These are phyloP conservation scores for Tylopilus vinaceipallidus DNA, from an alignment of 768 basidiomycete species.

Conservation along the genomic window DNA sequence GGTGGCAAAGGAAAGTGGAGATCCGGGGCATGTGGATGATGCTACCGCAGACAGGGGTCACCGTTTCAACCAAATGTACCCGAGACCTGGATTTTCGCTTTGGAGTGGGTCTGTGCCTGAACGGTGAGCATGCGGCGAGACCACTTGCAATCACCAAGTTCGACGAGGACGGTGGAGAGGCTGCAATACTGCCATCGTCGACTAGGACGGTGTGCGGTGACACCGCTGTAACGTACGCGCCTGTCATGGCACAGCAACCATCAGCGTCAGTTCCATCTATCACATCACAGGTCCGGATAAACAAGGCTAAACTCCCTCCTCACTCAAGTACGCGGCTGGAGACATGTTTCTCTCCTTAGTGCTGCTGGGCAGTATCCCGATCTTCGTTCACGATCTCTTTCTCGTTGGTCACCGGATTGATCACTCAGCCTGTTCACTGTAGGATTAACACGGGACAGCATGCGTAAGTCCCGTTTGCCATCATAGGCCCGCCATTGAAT, in stretches of 20 bases:
- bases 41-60: too few species aligned
- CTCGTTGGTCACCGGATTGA: background rate
- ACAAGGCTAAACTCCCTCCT: slow-evolving; percentile 8
- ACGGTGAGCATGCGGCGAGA: too few species aligned
- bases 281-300: slow-evolving; percentile 7
- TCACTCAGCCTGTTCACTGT: background rate
- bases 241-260: background rate
- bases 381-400: slow-evolving; percentile 1
- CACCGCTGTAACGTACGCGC: too few species aligned
- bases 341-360: background rate
- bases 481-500: background rate
- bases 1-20: too few species aligned
- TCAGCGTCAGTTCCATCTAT: background rate
- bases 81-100: too few species aligned
- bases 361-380: slow-evolving; percentile 12
- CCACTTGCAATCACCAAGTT: too few species aligned
- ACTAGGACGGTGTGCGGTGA: background rate
- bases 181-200: too few species aligned
- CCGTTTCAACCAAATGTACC: too few species aligned
- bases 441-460: background rate
- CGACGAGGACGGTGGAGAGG: too few species aligned
- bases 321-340: slow-evolving; percentile 12
- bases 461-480: slow-evolving; percentile 11
- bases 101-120: too few species aligned
- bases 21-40: too few species aligned